Evolutionary conservation across 805 yeast species (phyloP).

Genomic region (Myxozyma vanderwaltii): DNA sequence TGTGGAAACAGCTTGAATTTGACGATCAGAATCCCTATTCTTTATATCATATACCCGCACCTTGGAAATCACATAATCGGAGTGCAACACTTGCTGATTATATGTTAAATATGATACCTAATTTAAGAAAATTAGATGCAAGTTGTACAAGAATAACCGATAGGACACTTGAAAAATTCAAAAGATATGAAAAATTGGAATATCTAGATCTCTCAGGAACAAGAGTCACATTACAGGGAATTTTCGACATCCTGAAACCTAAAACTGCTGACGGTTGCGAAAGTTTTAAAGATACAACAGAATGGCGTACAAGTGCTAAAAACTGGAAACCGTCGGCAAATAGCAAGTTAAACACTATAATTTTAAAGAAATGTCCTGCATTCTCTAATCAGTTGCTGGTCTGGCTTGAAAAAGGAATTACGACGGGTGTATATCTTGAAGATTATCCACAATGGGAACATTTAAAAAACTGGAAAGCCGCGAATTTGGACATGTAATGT

Average conservation of each 20-base stretch:
- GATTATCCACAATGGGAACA: slow-evolving; percentile 6
- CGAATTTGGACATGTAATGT: not conserved
- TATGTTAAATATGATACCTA: slow-evolving; percentile 4
- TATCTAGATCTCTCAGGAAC: slow-evolving; percentile 12
- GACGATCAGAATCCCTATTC: not conserved
- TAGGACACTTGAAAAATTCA: not conserved
- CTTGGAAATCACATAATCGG: not conserved
- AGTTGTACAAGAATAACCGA: slow-evolving; percentile 13
- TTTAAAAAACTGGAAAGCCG: not conserved
- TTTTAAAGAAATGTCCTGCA: slow-evolving; percentile 2
- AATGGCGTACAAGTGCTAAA: not conserved
- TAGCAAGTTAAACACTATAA: not conserved
- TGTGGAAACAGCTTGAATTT: slow-evolving; percentile 1
- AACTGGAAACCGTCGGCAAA: not conserved
- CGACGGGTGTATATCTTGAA: not conserved
- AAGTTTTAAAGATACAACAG: not conserved
- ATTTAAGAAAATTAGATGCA: slow-evolving; percentile 1
- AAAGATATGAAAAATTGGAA: not conserved
- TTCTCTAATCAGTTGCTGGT: not conserved
- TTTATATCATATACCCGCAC: not conserved
- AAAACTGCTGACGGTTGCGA: not conserved
- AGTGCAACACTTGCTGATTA: not conserved
- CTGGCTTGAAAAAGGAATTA: slow-evolving; percentile 11
- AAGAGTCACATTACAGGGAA: not conserved
- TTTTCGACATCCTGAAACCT: not conserved